Percentiles rank a stretch among this genome's conserved stretches.
These are phyloP conservation scores for Starmerella sp. DNA, from an alignment of 805 yeast species.

Conservation along the genomic window DNA sequence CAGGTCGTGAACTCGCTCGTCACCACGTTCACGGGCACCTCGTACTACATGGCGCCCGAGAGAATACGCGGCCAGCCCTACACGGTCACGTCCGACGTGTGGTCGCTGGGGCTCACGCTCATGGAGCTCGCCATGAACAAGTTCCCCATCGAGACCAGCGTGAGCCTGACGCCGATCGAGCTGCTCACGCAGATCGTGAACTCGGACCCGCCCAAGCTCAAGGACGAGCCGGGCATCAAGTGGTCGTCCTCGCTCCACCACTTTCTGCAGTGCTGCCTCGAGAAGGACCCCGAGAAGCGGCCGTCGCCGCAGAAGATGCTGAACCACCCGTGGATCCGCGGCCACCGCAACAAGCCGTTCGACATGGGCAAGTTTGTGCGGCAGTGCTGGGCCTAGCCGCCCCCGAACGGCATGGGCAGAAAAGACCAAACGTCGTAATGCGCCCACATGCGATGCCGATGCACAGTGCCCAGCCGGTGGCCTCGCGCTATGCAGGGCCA, in stretches of 20 bases:
- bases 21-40: slow-evolving; percentile 93
- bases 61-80: slow-evolving; percentile 92
- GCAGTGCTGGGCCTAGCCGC: slow-evolving; percentile 41
- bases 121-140: slow-evolving; percentile 88
- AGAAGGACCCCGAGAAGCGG: slow-evolving; percentile 64
- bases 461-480: no score
- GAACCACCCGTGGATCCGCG: slow-evolving; percentile 82
- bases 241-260: slow-evolving; percentile 81
- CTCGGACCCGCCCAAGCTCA: slow-evolving; percentile 61
- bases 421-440: no score
- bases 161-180: slow-evolving; percentile 74
- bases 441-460: no score
- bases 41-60: slow-evolving; percentile 98
- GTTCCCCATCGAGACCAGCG: slow-evolving; percentile 61
- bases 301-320: slow-evolving; percentile 93
- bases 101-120: slow-evolving; percentile 89
- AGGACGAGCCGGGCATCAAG: slow-evolving; percentile 65
- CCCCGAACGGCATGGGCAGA: background rate
- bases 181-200: slow-evolving; percentile 69
- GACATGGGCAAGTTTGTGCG: slow-evolving; percentile 77
- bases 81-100: slow-evolving; percentile 88
- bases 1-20: slow-evolving; percentile 92
- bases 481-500: no score
- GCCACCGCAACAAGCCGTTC: slow-evolving; percentile 60
- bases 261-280: slow-evolving; percentile 68